Base-by-base conservation (phyloP, 23 red algal genomes). In the Pyropia haitanensis region DNA sequence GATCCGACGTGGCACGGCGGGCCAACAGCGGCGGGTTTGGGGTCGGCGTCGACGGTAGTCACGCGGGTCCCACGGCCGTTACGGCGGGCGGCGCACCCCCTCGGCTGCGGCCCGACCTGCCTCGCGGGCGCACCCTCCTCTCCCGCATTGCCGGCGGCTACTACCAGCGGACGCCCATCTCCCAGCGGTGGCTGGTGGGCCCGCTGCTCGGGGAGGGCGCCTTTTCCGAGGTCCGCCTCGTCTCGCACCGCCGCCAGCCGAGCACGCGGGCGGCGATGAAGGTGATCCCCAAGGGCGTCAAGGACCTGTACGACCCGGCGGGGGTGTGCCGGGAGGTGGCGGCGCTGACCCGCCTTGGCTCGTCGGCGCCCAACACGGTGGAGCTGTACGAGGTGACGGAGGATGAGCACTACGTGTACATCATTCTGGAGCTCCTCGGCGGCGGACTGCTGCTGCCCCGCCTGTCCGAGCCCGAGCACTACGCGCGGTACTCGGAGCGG, bases 401-500 rank as follows among this genome's bases (percentile, higher is more conserved):
- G 46, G 87, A 91, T 53, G 77, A 91, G 27, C 72, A 72, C 26
- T 91, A 68, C 21, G 72, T 91, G 15, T 91, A 91, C 64, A 61
- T 91, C 23, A 58, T 91, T 19, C 68, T 91, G 70, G 87, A 83
- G 59, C 29, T 78, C 19, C 71, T 87, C 8, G 71, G 53, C 8
- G 87, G 87, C 44, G 87, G 87, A 18, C 63, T 71, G 27, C 50
- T 91, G 56, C 69, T 91, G 14, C 71, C 72, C 2, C 64, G 79
- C 30, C 49, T 91, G 26, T 22, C 79, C 18, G 78, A 91, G 18
- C 55, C 52, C 33, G 44, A 81, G 18, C 25, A 64, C 5, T 87
- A 70, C 63, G 53, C 81, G 39, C 81, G 54, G 22, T 95, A 88
- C 48, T 87, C 80, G 29, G 90, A 95, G 76, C 73, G 79, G 67